Percentiles rank a stretch among this genome's conserved stretches.
phyloP scores from a whole-genome alignment of 495 filamentous ascomycete genomes.

The Daldinia bambusicola region DNA sequence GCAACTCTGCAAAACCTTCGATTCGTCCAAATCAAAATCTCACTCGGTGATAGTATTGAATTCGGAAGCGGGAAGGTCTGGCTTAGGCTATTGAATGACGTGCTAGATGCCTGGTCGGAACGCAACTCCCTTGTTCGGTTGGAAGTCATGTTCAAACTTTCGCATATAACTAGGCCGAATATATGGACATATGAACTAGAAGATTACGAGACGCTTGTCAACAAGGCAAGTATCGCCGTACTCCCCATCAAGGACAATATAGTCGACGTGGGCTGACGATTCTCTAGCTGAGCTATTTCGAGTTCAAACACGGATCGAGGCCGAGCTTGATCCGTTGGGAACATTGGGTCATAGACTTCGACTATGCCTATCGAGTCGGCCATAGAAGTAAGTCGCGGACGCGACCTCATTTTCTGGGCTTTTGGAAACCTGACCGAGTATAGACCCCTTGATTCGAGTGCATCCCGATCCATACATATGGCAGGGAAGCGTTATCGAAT shows the following conservation, averaged over 20 bases:
- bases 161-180: slow-evolving; percentile 30
- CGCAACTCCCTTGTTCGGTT: slow-evolving; percentile 45
- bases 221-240: slow-evolving; percentile 22
- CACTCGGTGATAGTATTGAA: slow-evolving; percentile 44
- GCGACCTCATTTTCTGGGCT: not conserved
- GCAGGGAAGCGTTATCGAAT: slow-evolving; percentile 39
- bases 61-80: slow-evolving; percentile 49
- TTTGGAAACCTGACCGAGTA: slow-evolving; percentile 4
- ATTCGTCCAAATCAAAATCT: slow-evolving; percentile 48
- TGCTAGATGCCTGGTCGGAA: slow-evolving; percentile 42
- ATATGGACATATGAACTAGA: slow-evolving; percentile 44
- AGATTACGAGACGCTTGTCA: slow-evolving; percentile 36
- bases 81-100: slow-evolving; percentile 35
- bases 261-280: slow-evolving; percentile 5
- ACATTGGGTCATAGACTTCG: slow-evolving; percentile 46
- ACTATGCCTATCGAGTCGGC: slow-evolving; percentile 42
- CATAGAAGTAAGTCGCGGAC: slow-evolving; percentile 38
- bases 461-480: slow-evolving; percentile 46
- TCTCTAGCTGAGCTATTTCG: slow-evolving; percentile 40
- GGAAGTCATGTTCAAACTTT: slow-evolving; percentile 47
- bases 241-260: not conserved
- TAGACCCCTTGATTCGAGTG: slow-evolving; percentile 43
- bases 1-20: slow-evolving; percentile 47
- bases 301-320: slow-evolving; percentile 40
- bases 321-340: slow-evolving; percentile 45